A percentile compares a stretch with the other conserved stretches of the same genome.
These are phyloP conservation scores for Leccinum subgranulosum DNA, from an alignment of 768 basidiomycete species.

Conservation along the genomic window DNA sequence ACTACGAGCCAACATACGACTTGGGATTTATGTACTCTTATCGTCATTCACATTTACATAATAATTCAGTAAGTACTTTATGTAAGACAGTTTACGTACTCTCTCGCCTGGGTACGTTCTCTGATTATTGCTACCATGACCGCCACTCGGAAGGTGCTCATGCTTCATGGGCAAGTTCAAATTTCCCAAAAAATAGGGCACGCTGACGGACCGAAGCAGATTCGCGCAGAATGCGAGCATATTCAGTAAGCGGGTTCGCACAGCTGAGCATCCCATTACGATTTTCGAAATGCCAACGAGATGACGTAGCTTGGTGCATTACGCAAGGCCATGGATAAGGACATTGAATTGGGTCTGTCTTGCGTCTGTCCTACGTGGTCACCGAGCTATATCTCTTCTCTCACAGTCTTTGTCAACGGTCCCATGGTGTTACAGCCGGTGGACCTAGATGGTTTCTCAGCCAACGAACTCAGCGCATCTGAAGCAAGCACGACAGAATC, in stretches of 20 bases:
- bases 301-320: slow-evolving; percentile 61
- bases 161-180: slow-evolving; percentile 42
- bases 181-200: neutral
- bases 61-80: neutral
- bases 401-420: slow-evolving; percentile 69
- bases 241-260: slow-evolving; percentile 67
- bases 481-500: slow-evolving; percentile 32
- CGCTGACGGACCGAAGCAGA: slow-evolving; percentile 33
- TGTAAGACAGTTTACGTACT: neutral
- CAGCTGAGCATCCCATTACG: neutral
- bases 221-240: slow-evolving; percentile 69
- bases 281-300: neutral
- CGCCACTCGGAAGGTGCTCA: slow-evolving; percentile 36
- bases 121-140: slow-evolving; percentile 14
- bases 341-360: slow-evolving; percentile 59
- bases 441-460: slow-evolving; percentile 44
- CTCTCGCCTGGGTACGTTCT: neutral
- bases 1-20: too few species aligned
- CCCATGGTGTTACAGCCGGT: slow-evolving; percentile 65
- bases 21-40: neutral
- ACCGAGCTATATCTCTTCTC: neutral
- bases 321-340: slow-evolving; percentile 63
- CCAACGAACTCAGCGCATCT: slow-evolving; percentile 36
- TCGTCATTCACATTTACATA: neutral
- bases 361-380: neutral